Percentiles rank a stretch among this genome's conserved stretches.
phyloP scores from a whole-genome alignment of 371 early-diverging fungal species.

The Lichtheimia ornata region DNA sequence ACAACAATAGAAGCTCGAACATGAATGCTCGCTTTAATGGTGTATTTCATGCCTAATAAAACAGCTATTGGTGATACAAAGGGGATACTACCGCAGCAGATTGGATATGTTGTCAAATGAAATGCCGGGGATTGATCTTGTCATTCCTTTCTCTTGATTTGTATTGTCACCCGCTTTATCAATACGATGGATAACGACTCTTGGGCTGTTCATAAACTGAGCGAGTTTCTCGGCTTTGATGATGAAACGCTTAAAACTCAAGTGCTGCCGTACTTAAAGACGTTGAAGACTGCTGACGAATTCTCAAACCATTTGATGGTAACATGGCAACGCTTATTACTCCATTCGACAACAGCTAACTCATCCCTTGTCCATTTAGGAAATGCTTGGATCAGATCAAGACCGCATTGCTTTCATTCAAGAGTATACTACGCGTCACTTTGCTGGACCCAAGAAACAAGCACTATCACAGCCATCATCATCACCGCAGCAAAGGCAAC shows the following conservation, averaged over 20 bases:
- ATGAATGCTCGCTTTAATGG: too few relatives aligned
- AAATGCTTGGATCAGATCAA: slow-evolving; percentile 36
- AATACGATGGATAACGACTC: slow-evolving; percentile 12
- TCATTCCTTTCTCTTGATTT: too few relatives aligned
- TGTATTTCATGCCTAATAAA: too few relatives aligned
- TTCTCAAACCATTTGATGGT: slow-evolving; percentile 43
- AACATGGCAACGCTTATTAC: slow-evolving; percentile 1
- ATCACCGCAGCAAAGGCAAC: slow-evolving; percentile 4
- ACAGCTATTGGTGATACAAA: too few relatives aligned
- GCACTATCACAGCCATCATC: background rate
- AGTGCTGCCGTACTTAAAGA: slow-evolving; percentile 42
- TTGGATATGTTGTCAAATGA: too few relatives aligned
- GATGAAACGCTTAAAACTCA: slow-evolving; percentile 40
- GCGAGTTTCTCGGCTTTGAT: slow-evolving; percentile 50
- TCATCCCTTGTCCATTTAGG: slow-evolving; percentile 14
- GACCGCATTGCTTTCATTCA: slow-evolving; percentile 34
- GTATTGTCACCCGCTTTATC: too few relatives aligned
- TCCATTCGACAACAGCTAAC: background rate
- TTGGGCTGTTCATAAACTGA: slow-evolving; percentile 47
- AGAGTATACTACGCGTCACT: slow-evolving; percentile 37
- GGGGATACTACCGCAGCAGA: too few relatives aligned
- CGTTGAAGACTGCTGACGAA: slow-evolving; percentile 29
- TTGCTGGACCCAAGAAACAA: slow-evolving; percentile 12
- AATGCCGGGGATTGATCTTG: too few relatives aligned
- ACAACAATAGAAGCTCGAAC: too few relatives aligned